Evolutionary conservation across 2,329 filamentous ascomycete species (phyloP).

Genomic region (Ophiostoma sp.): DNA sequence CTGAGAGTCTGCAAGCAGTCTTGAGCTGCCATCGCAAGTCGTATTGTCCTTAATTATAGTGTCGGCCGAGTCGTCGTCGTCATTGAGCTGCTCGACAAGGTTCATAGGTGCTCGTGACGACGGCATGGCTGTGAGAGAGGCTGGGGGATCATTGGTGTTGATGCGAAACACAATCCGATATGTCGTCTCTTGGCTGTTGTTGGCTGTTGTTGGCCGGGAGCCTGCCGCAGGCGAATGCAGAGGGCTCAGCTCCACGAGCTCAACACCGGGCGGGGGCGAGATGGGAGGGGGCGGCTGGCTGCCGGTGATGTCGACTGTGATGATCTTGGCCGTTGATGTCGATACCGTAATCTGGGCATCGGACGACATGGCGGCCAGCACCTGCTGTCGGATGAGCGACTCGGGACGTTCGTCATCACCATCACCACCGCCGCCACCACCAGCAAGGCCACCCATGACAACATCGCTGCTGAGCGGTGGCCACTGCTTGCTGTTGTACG

Average conservation of each 20-base stretch:
- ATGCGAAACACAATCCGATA: constrained; percentile 56
- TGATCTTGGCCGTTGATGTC: constrained; percentile 56
- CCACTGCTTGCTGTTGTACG: constrained; percentile 24
- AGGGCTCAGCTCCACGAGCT: constrained; percentile 50
- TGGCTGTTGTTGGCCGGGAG: constrained; percentile 26
- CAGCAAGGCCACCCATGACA: background rate
- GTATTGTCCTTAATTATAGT: background rate
- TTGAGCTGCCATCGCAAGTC: background rate
- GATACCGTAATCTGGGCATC: constrained; percentile 56
- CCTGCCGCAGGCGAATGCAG: constrained; percentile 24
- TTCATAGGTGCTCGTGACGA: background rate
- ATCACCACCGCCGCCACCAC: constrained; percentile 24
- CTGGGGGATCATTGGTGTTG: constrained; percentile 19
- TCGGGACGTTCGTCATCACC: constrained; percentile 45
- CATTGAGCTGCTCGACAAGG: constrained; percentile 30
- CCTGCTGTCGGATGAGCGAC: constrained; percentile 48
- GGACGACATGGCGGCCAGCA: constrained; percentile 49
- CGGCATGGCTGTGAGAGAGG: constrained; percentile 12
- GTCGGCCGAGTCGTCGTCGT: constrained; percentile 26
- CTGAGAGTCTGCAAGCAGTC: background rate
- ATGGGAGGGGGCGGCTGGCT: constrained; percentile 48
- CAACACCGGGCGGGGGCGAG: constrained; percentile 52
- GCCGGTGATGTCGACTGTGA: constrained; percentile 59
- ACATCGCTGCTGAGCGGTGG: constrained; percentile 32
- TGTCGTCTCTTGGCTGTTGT: constrained; percentile 29